Evolutionary conservation across 179 eudicot species (phyloP).

Genomic region (Gypsophila paniculata): DNA sequence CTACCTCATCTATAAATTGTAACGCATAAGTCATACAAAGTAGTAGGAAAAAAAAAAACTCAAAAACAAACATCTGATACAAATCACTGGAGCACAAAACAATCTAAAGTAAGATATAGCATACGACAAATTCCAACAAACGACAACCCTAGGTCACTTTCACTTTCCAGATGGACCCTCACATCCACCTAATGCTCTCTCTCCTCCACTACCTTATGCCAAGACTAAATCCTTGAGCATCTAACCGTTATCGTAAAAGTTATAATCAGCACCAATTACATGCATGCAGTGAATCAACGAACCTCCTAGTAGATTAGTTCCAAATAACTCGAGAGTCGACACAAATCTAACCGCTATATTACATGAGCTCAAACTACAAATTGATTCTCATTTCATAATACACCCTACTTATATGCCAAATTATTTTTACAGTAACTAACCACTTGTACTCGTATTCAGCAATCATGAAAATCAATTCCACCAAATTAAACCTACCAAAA

Average conservation of each 20-base stretch:
- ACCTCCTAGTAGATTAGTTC: not conserved
- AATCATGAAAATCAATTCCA: not conserved
- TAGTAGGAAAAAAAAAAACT: not conserved
- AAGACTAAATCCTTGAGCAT: not conserved
- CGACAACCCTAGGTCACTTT: not conserved
- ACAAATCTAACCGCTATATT: not conserved
- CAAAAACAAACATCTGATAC: not conserved
- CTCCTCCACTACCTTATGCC: too few relatives aligned
- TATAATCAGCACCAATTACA: not conserved
- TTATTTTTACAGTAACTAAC: not conserved
- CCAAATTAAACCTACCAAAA: not conserved
- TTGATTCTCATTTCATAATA: not conserved
- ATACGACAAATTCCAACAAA: not conserved
- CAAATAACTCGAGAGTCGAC: not conserved
- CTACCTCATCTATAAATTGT: constrained; percentile 22
- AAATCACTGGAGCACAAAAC: not conserved
- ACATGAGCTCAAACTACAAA: not conserved
- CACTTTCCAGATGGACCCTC: not conserved
- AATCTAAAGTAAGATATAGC: not conserved
- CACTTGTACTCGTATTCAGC: not conserved
- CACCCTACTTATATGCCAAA: not conserved
- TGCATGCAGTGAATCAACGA: too few relatives aligned
- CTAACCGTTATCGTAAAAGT: not conserved
- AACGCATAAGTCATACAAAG: not conserved
- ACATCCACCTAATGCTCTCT: constrained; percentile 4